Evolutionary conservation across 495 filamentous ascomycete genomes (phyloP), one percentile per base, ranked within the genome.

Genomic region (Tuber magnatum): DNA sequence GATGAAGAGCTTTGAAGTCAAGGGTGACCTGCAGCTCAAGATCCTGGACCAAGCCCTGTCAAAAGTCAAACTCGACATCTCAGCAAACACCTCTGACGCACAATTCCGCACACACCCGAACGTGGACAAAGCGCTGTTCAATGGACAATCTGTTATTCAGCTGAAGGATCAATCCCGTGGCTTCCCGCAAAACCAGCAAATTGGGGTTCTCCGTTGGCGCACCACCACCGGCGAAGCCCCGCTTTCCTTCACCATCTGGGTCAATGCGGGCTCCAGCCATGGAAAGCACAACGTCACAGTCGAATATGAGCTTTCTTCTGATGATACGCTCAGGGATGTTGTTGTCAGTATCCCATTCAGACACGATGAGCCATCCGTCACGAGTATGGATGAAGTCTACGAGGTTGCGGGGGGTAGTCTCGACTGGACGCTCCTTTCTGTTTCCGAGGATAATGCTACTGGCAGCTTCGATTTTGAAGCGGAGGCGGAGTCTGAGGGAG

Each of bases 381-480:
- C 92, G 22, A 95, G 91, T 84, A 95, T 94, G 81, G 94, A 98
- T 84, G 93, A 94, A 18, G 88, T 91, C 24, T 98, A 98, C 78
- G 95, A 98, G 83, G 94, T 97, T 28, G 90, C 92, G 9, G 95
- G 95, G 3, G 94, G 97, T 83, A 94, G 90, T 80, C 83, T 98
- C 51, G 94, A 97, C 81, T 98, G 94, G 94, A 91, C 89, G 70
- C 91, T 98, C 77, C 93, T 94, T 77, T 87, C 87, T 35, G 89
- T 98, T 69, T 90, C 92, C 80, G 91, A 93, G 75, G 89, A 88
- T 38, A 96, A 96, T 81, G 83, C 90, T 2, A 92, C 87, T 39
- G 94, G 94, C 32, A 90, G 90, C 43, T 98, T 98, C 80, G 94
- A 97, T 82, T 97, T 97, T 76, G 94, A 97, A 84, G 92, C 93